Conservation (phyloP, 148 eudicot genomes). For the Amaranthus hypochondriacus region DNA sequence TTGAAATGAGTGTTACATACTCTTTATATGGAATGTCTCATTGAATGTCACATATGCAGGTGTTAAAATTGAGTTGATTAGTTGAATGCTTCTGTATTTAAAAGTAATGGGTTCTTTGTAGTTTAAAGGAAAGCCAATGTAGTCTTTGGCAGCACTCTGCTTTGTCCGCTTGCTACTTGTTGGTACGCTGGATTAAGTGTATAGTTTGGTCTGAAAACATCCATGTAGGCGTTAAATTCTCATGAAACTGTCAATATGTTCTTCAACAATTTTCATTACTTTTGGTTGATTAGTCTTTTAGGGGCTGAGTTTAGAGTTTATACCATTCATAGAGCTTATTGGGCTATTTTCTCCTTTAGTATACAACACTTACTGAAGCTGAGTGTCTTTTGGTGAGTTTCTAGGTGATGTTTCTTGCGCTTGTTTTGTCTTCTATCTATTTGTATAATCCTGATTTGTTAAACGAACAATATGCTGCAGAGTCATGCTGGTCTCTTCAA, state of each 20-base stretch:
- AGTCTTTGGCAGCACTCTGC: too few relatives aligned
- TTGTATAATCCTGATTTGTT: not conserved
- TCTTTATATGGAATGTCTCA: not conserved
- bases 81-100: not conserved
- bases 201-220: too few relatives aligned
- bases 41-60: not conserved
- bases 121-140: too few relatives aligned
- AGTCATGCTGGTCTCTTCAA: constrained; percentile 98
- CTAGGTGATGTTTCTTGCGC: not conserved
- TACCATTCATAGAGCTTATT: too few relatives aligned
- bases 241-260: not conserved
- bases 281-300: not conserved
- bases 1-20: not conserved
- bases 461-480: constrained; percentile 34
- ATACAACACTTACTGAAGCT: not conserved
- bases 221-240: not conserved
- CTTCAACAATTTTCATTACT: not conserved
- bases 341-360: not conserved
- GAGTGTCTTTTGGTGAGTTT: not conserved
- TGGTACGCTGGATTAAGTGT: too few relatives aligned
- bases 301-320: not conserved
- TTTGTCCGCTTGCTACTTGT: too few relatives aligned
- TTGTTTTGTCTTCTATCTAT: not conserved
- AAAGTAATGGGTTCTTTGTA: not conserved
- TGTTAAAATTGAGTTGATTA: not conserved